These are phyloP conservation scores for Ustilago trichophora DNA, from an alignment of 1,284 basidiomycete species.

Conservation along the genomic window DNA sequence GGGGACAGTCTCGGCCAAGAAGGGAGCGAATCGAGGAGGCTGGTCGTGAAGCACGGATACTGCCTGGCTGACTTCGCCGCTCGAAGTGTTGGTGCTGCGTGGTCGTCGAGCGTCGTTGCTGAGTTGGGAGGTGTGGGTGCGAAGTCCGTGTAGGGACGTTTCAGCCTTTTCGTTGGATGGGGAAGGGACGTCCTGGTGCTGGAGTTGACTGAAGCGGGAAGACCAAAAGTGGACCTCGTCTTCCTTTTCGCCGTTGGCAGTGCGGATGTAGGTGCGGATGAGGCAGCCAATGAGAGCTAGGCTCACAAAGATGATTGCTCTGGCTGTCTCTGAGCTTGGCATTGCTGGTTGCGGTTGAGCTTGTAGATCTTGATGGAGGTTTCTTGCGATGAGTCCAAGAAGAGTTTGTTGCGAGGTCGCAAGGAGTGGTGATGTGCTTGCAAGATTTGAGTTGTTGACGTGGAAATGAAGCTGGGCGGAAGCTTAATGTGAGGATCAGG, in stretches of 20 bases:
- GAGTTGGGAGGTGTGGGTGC: too few species aligned
- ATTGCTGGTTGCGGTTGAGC: constrained; percentile 19
- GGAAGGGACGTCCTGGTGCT: neutral
- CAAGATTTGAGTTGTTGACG: too few species aligned
- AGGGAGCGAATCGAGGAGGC: constrained; percentile 30
- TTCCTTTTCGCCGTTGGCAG: constrained; percentile 41
- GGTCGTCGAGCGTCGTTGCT: neutral
- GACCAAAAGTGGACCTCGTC: constrained; percentile 44
- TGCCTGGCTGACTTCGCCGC: constrained; percentile 35
- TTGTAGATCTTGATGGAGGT: neutral
- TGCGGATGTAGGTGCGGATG: constrained; percentile 44
- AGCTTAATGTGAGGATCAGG: too few species aligned
- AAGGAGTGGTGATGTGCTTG: too few species aligned
- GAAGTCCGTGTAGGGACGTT: too few species aligned
- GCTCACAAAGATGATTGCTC: constrained; percentile 35
- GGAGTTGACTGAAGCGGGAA: constrained; percentile 22
- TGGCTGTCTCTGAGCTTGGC: constrained; percentile 31
- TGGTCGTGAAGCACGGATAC: constrained; percentile 38
- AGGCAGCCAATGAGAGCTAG: constrained; percentile 38
- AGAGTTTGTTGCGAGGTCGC: too few species aligned
- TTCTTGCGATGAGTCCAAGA: too few species aligned
- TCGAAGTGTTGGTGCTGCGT: constrained; percentile 35
- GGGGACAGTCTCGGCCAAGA: constrained; percentile 11
- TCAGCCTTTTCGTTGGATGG: too few species aligned
- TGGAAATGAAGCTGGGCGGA: too few species aligned